These are phyloP conservation scores for Suhomyces bribrorum DNA, from an alignment of 1,139 yeast species.

Conservation along the genomic window DNA sequence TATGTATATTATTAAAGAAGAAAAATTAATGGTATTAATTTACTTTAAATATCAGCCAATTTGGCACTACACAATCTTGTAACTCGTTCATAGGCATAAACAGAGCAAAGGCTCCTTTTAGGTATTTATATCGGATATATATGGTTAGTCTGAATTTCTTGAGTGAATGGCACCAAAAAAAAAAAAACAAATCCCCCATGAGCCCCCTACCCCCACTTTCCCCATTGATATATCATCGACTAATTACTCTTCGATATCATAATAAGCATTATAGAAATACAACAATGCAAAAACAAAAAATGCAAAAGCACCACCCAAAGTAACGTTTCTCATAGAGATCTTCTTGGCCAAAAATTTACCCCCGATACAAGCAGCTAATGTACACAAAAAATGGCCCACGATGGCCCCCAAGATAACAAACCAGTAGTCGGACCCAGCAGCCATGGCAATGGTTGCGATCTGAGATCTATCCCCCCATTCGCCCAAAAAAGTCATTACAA, in stretches of 20 bases:
- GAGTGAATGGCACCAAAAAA: too few species aligned
- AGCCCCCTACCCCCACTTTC: too few species aligned
- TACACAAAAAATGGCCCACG: constrained; percentile 87
- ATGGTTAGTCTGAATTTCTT: too few species aligned
- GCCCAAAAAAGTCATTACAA: constrained; percentile 93
- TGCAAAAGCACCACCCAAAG: constrained; percentile 86
- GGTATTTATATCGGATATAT: too few species aligned
- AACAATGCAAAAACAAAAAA: constrained; percentile 80
- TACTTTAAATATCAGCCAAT: too few species aligned
- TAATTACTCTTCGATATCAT: constrained; percentile 25
- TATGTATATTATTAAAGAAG: too few species aligned
- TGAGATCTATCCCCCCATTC: constrained; percentile 99
- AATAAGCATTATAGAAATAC: constrained; percentile 70
- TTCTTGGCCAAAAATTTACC: constrained; percentile 88
- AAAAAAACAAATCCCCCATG: too few species aligned
- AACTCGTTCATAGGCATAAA: too few species aligned
- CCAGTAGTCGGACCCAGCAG: constrained; percentile 95
- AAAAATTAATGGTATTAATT: too few species aligned
- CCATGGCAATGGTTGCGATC: constrained; percentile 97
- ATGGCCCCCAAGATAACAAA: constrained; percentile 86
- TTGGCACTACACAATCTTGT: too few species aligned
- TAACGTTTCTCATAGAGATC: constrained; percentile 88
- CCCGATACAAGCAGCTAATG: constrained; percentile 89
- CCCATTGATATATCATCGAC: too few species aligned
- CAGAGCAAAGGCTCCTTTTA: too few species aligned